Conservation (phyloP, 2,329 filamentous ascomycete genomes). For the Hypoxylon rubiginosum region DNA sequence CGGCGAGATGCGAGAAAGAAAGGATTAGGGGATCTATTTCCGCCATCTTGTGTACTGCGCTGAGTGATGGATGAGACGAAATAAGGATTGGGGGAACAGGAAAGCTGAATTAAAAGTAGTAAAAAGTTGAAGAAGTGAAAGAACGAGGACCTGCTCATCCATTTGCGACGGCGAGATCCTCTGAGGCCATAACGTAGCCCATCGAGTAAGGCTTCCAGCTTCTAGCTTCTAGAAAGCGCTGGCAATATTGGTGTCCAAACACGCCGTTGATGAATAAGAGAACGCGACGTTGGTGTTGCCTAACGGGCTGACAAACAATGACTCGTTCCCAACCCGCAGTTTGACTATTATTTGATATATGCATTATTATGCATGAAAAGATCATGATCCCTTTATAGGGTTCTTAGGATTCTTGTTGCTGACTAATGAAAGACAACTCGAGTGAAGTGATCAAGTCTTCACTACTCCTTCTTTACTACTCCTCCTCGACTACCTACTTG, state of each 20-base stretch:
- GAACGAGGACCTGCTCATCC: conserved; percentile 22
- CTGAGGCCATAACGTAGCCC: conserved; percentile 37
- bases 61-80: not conserved
- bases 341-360: not conserved
- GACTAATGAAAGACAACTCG: not conserved
- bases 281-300: conserved; percentile 31
- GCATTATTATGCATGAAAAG: not conserved
- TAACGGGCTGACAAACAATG: conserved; percentile 18
- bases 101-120: not conserved
- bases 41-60: conserved; percentile 50
- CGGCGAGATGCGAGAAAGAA: conserved; percentile 64
- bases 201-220: not conserved
- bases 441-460: not conserved
- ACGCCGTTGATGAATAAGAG: conserved; percentile 15
- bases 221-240: conserved; percentile 38
- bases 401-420: not conserved
- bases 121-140: not conserved
- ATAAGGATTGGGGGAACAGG: not conserved
- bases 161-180: conserved; percentile 10
- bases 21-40: conserved; percentile 62
- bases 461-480: too few relatives aligned
- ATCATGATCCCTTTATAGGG: not conserved
- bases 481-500: too few relatives aligned
- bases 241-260: conserved; percentile 22
- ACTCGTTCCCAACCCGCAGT: conserved; percentile 5